Evolutionary conservation across 371 early-diverging fungal genomes (phyloP), one percentile per base, ranked within the genome.

Genomic region (Apophysomyces sp.): DNA sequence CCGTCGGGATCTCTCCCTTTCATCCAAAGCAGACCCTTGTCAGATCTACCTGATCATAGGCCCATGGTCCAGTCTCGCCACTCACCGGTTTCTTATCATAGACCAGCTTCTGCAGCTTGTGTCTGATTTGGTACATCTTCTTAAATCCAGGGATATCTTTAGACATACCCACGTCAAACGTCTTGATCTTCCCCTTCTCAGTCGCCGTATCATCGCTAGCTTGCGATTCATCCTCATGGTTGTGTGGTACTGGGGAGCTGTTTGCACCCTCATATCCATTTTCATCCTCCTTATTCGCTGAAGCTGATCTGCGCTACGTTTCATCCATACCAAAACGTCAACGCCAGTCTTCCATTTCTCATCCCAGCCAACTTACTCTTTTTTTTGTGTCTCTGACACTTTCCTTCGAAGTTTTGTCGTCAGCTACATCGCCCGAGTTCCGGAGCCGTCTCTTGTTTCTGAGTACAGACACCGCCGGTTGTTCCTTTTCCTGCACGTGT

Each of bases 71-170:
- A 27, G 9, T 27, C 26, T 15, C 26, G 15, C 26, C 21, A 58
- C 69, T 62, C 62, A 73, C 73, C 16, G 67, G 61, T 30, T 68
- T 68, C 58, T 68, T 74, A 34, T 71, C 66, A 60, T 74, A 74
- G 8, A 74, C 72, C 54, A 71, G 13, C 37, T 65, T 68, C 34
- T 74, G 75, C n/a, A 74, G 68, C 54, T 67, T 71, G 30, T 74
- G 75, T 65, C 71, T 62, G 27, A 63, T 55, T 31, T 69, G 63
- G 55, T 73, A 73, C 28, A 69, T 31, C 39, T 56, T 66, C 37
- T 67, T 67, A 44, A 62, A 69, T 34, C 70, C 74, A n/a, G 67
- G 58, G 12, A 67, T 67, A 62, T 67, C 70, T 53, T 64, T 67
- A 57, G 58, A 59, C 18, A 24, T 30, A n/a, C 60, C 60, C 18